Evolutionary conservation across 2,329 filamentous ascomycete genomes (phyloP).

Genomic region (Aspergillus glaucus): DNA sequence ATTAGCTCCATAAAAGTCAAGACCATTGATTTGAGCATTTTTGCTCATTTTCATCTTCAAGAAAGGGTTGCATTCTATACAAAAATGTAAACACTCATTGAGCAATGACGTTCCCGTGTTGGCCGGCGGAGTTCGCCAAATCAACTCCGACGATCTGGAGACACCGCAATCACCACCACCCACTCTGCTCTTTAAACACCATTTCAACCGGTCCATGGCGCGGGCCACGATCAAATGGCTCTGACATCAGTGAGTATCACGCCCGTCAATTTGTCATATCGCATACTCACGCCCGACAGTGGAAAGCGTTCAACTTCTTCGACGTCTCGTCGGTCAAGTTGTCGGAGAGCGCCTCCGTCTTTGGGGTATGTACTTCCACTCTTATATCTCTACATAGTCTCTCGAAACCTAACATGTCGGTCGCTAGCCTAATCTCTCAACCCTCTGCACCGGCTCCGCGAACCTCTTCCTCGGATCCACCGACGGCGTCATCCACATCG

Average conservation of each 20-base stretch:
- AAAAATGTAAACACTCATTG: neutral
- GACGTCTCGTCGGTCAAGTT: constrained; percentile 80
- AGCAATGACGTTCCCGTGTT: constrained; percentile 3
- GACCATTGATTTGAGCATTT: no score
- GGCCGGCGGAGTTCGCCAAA: constrained; percentile 14
- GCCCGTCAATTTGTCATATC: no score
- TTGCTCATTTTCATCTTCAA: no score
- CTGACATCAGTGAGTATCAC: constrained; percentile 34
- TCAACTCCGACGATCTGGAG: constrained; percentile 1
- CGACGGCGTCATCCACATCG: constrained; percentile 79
- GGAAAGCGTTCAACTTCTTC: constrained; percentile 99
- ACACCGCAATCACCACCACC: constrained; percentile 13
- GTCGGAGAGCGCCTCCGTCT: constrained; percentile 66
- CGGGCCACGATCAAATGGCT: constrained; percentile 33
- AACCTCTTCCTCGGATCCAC: constrained; percentile 83
- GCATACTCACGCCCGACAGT: constrained; percentile 48
- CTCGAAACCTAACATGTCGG: constrained; percentile 2
- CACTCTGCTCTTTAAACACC: constrained; percentile 4
- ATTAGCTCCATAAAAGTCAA: neutral
- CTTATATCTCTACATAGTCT: neutral
- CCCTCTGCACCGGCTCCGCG: constrained; percentile 77
- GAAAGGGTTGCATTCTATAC: neutral
- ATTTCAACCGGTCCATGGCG: constrained; percentile 24
- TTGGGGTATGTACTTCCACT: constrained; percentile 58
- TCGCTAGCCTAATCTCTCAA: constrained; percentile 64